These are phyloP conservation scores for apple (Malus domestica) DNA, from an alignment of 306 rosid species.

Conservation along the genomic window DNA sequence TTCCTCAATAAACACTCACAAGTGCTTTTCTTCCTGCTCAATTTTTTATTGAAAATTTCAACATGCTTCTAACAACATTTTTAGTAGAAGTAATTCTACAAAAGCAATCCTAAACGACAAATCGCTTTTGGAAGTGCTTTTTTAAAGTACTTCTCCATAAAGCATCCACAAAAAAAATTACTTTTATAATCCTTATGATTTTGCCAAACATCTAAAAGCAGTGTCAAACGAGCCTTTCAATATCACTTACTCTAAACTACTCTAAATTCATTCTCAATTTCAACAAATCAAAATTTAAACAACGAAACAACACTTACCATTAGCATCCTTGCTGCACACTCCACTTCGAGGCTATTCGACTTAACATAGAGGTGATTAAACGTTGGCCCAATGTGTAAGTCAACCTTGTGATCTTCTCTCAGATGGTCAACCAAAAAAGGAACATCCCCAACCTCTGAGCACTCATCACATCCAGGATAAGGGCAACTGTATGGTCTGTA, in stretches of 20 bases:
- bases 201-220: too few species aligned
- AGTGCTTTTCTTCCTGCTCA: too few species aligned
- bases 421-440: slow-evolving; percentile 19
- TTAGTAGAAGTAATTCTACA: too few species aligned
- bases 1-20: too few species aligned
- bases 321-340: slow-evolving; percentile 23
- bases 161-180: too few species aligned
- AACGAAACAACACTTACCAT: slow-evolving; percentile 4
- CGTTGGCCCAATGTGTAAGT: slow-evolving; percentile 15
- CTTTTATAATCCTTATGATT: too few species aligned
- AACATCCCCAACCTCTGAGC: slow-evolving; percentile 10
- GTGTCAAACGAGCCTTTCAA: too few species aligned
- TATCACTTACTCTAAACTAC: neutral
- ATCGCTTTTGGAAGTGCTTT: too few species aligned
- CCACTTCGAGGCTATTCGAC: slow-evolving; percentile 1
- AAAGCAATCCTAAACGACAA: too few species aligned
- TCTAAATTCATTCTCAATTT: neutral
- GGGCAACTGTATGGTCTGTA: slow-evolving; percentile 24
- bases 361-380: slow-evolving; percentile 25
- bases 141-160: too few species aligned
- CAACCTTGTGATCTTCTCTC: slow-evolving; percentile 19
- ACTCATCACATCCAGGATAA: slow-evolving; percentile 13
- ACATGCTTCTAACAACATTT: too few species aligned
- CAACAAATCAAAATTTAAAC: neutral
- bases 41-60: too few species aligned